A percentile compares a stretch with the other conserved stretches of the same genome.
Conservation (phyloP, 192 early-diverging fungal species). For the Linnemannia hyalina region DNA sequence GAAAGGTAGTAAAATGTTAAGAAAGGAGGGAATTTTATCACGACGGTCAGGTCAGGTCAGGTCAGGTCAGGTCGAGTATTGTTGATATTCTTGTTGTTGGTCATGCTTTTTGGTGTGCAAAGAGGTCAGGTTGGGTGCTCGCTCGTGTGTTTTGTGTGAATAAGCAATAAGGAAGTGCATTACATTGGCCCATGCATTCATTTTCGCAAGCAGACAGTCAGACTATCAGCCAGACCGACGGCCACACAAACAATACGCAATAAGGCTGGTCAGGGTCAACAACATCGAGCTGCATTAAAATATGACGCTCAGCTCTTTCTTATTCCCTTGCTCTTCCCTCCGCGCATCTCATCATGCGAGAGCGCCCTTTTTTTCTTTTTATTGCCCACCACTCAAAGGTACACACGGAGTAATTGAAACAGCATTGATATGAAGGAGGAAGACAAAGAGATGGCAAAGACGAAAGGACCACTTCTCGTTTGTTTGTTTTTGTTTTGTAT, state of each 20-base stretch:
- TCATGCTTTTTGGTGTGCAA: constrained; percentile 6
- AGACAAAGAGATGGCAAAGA: not conserved
- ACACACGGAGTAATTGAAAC: not conserved
- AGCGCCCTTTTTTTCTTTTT: not conserved
- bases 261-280: not conserved
- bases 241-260: not conserved
- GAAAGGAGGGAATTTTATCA: not conserved
- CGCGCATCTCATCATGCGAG: not conserved
- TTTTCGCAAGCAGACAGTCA: not conserved
- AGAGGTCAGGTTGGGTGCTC: constrained; percentile 1
- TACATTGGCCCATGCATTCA: not conserved
- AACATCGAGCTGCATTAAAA: not conserved
- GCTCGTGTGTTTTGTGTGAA: not conserved
- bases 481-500: not conserved
- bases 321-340: not conserved
- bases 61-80: not conserved
- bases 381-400: not conserved
- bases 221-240: not conserved
- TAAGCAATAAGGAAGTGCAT: not conserved
- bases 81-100: not conserved
- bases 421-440: not conserved
- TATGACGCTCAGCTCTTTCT: constrained; percentile 5
- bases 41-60: not conserved
- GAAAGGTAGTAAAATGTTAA: not conserved
- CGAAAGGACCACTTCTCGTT: not conserved